Base-by-base conservation (phyloP, 306 rosid species). In the Inga leiocalycina region DNA sequence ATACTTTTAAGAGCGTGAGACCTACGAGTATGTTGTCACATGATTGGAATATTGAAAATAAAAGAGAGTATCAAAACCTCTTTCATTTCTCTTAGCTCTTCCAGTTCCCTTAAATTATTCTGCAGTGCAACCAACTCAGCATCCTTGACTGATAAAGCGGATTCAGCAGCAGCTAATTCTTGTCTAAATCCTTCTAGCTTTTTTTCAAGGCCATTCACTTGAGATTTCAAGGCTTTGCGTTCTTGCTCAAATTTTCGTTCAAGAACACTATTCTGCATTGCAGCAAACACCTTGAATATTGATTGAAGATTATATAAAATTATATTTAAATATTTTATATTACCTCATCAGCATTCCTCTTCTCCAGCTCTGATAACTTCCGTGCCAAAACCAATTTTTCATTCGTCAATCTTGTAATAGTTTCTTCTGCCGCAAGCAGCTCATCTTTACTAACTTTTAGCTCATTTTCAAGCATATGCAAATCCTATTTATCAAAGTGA, bases 1-100 rank as follows among this genome's bases (percentile, higher is more conserved):
- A 30, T 22, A 78, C 35, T 17, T 19, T 17, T 19, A 12, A 41
- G 61, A 32, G 75, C 56, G n/a, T 77, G 37, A 74, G 72, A 44
- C 77, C 27, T 19, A 61, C 30, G 43, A 74, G 19, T 56, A 9
- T 6, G 30, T 8, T 74, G 52, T 46, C 71, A 84, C 22, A 27
- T 61, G 81, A 81, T 69, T 30, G 54, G 22, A 82, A 19, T n/a
- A 73, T 13, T 74, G 49, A 59, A 65, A 74, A 59, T 22, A 43
- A 62, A 39, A 19, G 46, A 67, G 51, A 76, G 34, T 39, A 86
- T 74, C 79, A 82, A 70, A 84, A 90, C 99, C 97, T 96, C 99
- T 92, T 92, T 96, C 98, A 94, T 91, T 89, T 96, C 99, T 88
- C 98, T 90, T 84, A 96, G 84, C 74, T 96, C 99, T 68, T 94